Evolutionary conservation across 106 monocot species (phyloP), one percentile per base, ranked within the genome.

Genomic region (Apostasia ramifera): DNA sequence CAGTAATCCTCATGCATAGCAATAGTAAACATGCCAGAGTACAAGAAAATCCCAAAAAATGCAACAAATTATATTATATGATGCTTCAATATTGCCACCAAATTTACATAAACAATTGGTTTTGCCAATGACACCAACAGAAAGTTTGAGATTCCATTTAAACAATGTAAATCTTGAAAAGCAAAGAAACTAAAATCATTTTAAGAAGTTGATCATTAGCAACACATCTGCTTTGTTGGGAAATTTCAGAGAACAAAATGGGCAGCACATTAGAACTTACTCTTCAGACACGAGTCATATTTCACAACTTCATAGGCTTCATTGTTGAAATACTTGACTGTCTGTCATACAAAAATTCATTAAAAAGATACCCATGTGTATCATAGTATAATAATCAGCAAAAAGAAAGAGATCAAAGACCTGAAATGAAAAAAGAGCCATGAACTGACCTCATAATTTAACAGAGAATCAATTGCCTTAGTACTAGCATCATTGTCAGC

Each of bases 251-350:
- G 4, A 26, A 65, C 15, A 6, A 65, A 47, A 37, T 48, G 15
- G 26, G 15, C 26, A 26, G 26, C 26, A 54, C 2, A 46, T 44
- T 44, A 48, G 4, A 70, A 89, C 97, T 90, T 80, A 98, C 97
- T 98, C 70, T 87, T 81, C 58, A 98, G 78, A 70, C 75, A 98
- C 55, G 75, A 76, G 70, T 98, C 92, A 53, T 98, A 98, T 67
- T 90, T 87, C 59, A 61, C 54, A 68, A 83, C 92, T 85, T 98
- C 97, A 87, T 77, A 90, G 41, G 86, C 54, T 70, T 98, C 97
- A 57, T 98, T 98, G 85, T 93, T 98, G 87, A 98, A 98, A 83
- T 87, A 98, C 64, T 98, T 98, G 66, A 98, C 97, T 14, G 97
- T 98, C 97, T 98, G 86, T 55, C 66, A 48, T 77, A 62, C 50